These are phyloP conservation scores for Medicago ruthenica DNA, from an alignment of 306 rosid species.

Conservation along the genomic window DNA sequence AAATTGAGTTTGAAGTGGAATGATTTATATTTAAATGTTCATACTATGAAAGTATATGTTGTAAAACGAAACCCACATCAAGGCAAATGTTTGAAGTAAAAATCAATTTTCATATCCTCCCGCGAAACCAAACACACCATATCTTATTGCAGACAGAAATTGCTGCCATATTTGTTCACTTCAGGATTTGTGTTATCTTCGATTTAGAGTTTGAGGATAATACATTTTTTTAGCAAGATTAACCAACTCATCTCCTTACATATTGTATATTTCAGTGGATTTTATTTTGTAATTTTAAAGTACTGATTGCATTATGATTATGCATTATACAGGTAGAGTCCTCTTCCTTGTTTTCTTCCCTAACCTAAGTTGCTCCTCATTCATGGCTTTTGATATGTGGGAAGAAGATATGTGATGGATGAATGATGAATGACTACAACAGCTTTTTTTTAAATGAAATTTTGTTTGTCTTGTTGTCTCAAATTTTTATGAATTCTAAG, in stretches of 20 bases:
- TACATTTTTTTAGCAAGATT: background rate
- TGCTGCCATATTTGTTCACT: background rate
- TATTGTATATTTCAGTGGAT: background rate
- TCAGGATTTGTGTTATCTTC: background rate
- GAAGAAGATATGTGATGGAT: conserved; percentile 34
- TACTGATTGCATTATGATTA: background rate
- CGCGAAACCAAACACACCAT: background rate
- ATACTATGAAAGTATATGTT: background rate
- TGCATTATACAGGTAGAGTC: conserved; percentile 46
- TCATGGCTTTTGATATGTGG: conserved; percentile 20
- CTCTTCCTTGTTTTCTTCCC: conserved; percentile 3
- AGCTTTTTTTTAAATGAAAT: background rate
- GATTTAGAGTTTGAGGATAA: conserved; percentile 5
- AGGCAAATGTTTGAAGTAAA: background rate
- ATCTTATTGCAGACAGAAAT: background rate
- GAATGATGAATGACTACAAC: conserved; percentile 23
- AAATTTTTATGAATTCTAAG: conserved; percentile 7
- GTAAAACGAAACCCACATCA: background rate
- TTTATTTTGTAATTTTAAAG: conserved; percentile 6
- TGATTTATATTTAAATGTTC: background rate
- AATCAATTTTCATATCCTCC: background rate
- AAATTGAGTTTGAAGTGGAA: background rate
- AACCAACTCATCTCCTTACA: background rate
- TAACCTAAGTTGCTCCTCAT: conserved; percentile 18
- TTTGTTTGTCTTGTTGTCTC: conserved; percentile 30